phyloP scores from a whole-genome alignment of 148 eudicot genomes.

The Rhododendron vialii region DNA sequence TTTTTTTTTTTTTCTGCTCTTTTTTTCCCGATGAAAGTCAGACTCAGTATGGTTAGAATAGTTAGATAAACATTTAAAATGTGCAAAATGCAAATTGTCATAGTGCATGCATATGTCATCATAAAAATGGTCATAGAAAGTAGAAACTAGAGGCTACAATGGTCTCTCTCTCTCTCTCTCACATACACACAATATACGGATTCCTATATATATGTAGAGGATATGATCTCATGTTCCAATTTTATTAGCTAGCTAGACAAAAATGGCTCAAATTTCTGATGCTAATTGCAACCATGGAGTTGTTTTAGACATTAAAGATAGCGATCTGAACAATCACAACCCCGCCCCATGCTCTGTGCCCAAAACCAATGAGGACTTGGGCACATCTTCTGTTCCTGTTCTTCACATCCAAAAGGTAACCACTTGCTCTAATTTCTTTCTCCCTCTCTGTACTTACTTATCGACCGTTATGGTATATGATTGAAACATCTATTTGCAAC shows the following conservation, averaged over 20 bases:
- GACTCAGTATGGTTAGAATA: too few species aligned
- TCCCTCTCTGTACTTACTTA: background rate
- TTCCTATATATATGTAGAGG: too few species aligned
- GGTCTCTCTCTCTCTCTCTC: background rate
- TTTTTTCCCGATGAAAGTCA: too few species aligned
- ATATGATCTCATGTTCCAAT: background rate
- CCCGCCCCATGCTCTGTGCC: background rate
- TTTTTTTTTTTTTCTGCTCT: too few species aligned
- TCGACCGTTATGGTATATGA: too few species aligned
- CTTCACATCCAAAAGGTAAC: conserved; percentile 4
- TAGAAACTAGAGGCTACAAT: conserved; percentile 2
- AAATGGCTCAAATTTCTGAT: conserved; percentile 3
- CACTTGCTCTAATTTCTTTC: background rate
- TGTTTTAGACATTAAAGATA: background rate
- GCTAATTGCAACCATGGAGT: background rate
- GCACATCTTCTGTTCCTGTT: background rate
- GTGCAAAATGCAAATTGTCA: too few species aligned
- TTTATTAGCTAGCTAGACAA: background rate
- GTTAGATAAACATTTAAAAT: too few species aligned
- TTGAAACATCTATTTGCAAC: background rate
- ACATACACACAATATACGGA: too few species aligned
- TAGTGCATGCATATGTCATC: background rate
- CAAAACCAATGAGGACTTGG: background rate
- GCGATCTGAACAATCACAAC: background rate
- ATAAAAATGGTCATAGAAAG: background rate